A percentile compares a stretch with the other conserved stretches of the same genome.
These are phyloP conservation scores for Macrocystidia cucumis DNA, from an alignment of 1,284 basidiomycete species.

Conservation along the genomic window DNA sequence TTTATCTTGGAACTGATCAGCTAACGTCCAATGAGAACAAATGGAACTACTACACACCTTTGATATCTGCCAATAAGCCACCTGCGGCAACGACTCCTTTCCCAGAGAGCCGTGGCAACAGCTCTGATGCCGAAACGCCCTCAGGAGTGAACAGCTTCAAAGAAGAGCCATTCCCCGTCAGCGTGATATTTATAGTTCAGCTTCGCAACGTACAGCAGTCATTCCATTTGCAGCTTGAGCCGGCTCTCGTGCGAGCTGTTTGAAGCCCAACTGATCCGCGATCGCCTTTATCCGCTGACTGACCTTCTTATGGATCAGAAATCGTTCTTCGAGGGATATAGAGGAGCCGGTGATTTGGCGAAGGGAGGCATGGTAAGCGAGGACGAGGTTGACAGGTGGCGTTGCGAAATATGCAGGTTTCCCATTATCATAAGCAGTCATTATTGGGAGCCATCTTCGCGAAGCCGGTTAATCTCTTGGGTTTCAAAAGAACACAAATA, in stretches of 20 bases:
- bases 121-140: slow-evolving; percentile 64
- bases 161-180: not conserved
- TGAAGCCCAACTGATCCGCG: slow-evolving; percentile 67
- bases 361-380: slow-evolving; percentile 83
- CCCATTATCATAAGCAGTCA: slow-evolving; percentile 82
- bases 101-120: slow-evolving; percentile 64
- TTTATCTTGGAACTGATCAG: slow-evolving; percentile 38
- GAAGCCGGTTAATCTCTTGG: not conserved
- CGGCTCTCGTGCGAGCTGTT: slow-evolving; percentile 56
- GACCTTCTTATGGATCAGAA: slow-evolving; percentile 70
- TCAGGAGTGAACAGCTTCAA: slow-evolving; percentile 70
- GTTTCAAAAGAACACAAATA: slow-evolving; percentile 1
- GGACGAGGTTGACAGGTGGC: slow-evolving; percentile 90
- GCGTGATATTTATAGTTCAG: too few relatives aligned
- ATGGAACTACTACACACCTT: slow-evolving; percentile 53
- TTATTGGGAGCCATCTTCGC: slow-evolving; percentile 93
- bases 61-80: slow-evolving; percentile 83
- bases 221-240: slow-evolving; percentile 85
- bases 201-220: slow-evolving; percentile 58
- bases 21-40: slow-evolving; percentile 5
- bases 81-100: slow-evolving; percentile 83
- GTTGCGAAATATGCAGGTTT: slow-evolving; percentile 86
- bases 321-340: slow-evolving; percentile 73
- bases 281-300: slow-evolving; percentile 72
- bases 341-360: slow-evolving; percentile 56